These are phyloP conservation scores for Prunus mira DNA, from an alignment of 306 rosid genomes.

Conservation along the genomic window DNA sequence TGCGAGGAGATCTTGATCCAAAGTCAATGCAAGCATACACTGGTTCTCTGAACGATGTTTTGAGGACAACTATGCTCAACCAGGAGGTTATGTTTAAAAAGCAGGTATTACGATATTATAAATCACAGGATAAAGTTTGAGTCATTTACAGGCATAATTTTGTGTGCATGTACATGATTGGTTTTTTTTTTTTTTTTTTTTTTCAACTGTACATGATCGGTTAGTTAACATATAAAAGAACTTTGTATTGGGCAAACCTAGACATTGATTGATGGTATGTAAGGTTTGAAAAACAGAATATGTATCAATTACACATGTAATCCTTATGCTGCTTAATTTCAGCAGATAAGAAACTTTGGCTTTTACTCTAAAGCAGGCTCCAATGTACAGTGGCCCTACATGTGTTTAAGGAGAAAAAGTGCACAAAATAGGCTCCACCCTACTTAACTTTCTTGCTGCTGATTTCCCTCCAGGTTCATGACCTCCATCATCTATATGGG, in stretches of 20 bases:
- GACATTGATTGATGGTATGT: neutral
- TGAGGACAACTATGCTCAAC: slow-evolving; percentile 52
- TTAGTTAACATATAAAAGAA: neutral
- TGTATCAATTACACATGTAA: neutral
- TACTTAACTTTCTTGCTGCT: slow-evolving; percentile 1
- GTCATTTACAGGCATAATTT: neutral
- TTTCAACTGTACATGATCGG: neutral
- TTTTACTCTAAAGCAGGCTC: neutral
- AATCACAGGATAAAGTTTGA: neutral
- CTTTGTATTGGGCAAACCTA: neutral
- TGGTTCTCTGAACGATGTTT: slow-evolving; percentile 31
- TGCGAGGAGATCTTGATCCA: slow-evolving; percentile 40
- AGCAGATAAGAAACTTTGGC: neutral
- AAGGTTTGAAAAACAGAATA: neutral
- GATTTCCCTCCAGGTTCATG: slow-evolving; percentile 42
- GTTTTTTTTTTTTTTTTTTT: too few relatives aligned
- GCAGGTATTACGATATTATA: slow-evolving; percentile 40
- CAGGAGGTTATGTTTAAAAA: slow-evolving; percentile 52
- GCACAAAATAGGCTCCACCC: neutral
- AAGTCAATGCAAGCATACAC: slow-evolving; percentile 27
- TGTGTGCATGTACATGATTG: neutral
- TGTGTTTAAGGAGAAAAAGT: neutral
- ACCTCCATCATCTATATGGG: slow-evolving; percentile 52
- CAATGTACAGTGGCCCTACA: neutral
- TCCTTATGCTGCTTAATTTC: neutral